A percentile compares a stretch with the other conserved stretches of the same genome.
Evolutionary conservation across 176 grass and related monocot species (phyloP).

Genomic region (Eleusine coracana): DNA sequence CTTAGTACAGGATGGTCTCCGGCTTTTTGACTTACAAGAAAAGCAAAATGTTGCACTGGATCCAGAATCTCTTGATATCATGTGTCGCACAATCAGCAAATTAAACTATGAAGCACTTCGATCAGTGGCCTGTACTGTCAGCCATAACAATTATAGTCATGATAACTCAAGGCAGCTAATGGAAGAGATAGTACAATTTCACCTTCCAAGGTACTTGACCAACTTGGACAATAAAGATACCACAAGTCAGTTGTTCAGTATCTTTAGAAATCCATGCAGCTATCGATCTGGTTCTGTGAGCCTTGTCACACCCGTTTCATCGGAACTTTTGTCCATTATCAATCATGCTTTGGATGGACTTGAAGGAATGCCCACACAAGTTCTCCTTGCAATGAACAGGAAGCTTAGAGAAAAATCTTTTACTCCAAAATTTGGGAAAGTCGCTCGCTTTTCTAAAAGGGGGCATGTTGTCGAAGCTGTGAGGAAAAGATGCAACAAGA

Average conservation of each 20-base stretch:
- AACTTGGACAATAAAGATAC: slow-evolving; percentile 23
- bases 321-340: slow-evolving; percentile 45
- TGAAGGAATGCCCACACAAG: slow-evolving; percentile 32
- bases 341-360: slow-evolving; percentile 31
- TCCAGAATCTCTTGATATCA: slow-evolving; percentile 31
- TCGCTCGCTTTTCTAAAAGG: slow-evolving; percentile 17
- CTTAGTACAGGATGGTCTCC: slow-evolving; percentile 36
- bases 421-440: slow-evolving; percentile 18
- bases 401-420: slow-evolving; percentile 40
- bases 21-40: slow-evolving; percentile 27
- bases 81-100: slow-evolving; percentile 35
- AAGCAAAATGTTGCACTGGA: background rate
- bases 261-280: slow-evolving; percentile 44
- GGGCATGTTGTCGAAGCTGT: slow-evolving; percentile 18
- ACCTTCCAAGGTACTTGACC: slow-evolving; percentile 42
- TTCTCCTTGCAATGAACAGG: slow-evolving; percentile 46
- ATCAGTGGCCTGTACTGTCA: slow-evolving; percentile 29
- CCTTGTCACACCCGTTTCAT: slow-evolving; percentile 35
- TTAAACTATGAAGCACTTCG: slow-evolving; percentile 43
- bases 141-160: background rate
- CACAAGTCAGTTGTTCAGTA: background rate
- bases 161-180: slow-evolving; percentile 23
- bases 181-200: slow-evolving; percentile 36
- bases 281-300: slow-evolving; percentile 40
- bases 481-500: slow-evolving; percentile 33